Conservation (phyloP, 805 yeast species). For the Wickerhamiella cacticola region DNA sequence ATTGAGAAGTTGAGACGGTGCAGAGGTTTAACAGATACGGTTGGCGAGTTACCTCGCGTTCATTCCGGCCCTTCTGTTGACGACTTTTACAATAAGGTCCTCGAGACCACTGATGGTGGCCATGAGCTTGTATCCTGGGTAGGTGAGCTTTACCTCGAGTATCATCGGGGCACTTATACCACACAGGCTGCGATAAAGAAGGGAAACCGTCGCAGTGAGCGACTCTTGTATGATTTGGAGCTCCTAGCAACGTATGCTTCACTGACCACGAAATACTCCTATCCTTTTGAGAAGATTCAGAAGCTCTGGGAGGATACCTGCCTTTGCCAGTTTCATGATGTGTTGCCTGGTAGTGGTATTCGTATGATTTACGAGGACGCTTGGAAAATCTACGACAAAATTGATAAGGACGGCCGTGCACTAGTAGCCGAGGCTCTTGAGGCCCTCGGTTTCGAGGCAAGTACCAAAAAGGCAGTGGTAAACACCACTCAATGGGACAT, state of each 20-base stretch:
- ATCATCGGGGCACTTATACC: conserved; percentile 95
- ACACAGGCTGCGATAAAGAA: conserved; percentile 81
- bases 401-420: conserved; percentile 40
- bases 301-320: conserved; percentile 79
- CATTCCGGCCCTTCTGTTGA: conserved; percentile 69
- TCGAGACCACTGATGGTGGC: conserved; percentile 54
- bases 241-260: conserved; percentile 68
- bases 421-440: conserved; percentile 42
- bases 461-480: background rate
- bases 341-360: conserved; percentile 93
- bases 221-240: conserved; percentile 75
- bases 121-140: conserved; percentile 68
- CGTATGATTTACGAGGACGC: conserved; percentile 91
- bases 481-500: conserved; percentile 6
- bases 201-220: conserved; percentile 64
- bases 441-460: conserved; percentile 28
- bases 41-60: conserved; percentile 55
- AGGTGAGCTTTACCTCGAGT: conserved; percentile 89
- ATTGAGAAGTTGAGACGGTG: conserved; percentile 83
- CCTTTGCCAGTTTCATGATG: conserved; percentile 93
- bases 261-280: conserved; percentile 41
- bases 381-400: conserved; percentile 56
- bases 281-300: conserved; percentile 60
- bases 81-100: conserved; percentile 59
- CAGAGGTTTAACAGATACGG: conserved; percentile 73